These are phyloP conservation scores for Oleoguttula mirabilis DNA, from an alignment of 495 filamentous ascomycete species.

Conservation along the genomic window DNA sequence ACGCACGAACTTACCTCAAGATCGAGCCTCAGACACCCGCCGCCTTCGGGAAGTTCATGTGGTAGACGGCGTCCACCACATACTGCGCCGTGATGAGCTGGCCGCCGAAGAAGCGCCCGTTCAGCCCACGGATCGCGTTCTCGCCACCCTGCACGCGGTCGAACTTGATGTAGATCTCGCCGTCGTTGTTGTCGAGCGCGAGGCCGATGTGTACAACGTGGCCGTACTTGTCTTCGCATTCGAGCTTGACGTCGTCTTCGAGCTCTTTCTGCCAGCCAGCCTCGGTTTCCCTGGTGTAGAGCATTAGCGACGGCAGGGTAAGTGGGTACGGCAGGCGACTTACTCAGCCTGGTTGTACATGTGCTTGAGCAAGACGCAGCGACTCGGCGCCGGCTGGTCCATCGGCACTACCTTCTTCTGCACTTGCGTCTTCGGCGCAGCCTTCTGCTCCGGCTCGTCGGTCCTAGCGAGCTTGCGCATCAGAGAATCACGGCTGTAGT, in stretches of 20 bases:
- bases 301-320: slow-evolving; percentile 13
- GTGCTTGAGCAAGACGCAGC: slow-evolving; percentile 87
- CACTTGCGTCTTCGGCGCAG: slow-evolving; percentile 23
- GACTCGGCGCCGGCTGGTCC: slow-evolving; percentile 83
- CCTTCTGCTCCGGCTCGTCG: slow-evolving; percentile 78
- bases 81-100: slow-evolving; percentile 82
- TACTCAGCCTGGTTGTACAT: slow-evolving; percentile 92
- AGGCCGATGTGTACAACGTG: slow-evolving; percentile 95
- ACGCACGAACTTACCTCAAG: slow-evolving; percentile 10
- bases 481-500: slow-evolving; percentile 91
- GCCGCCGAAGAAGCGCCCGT: slow-evolving; percentile 89
- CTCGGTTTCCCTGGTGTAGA: slow-evolving; percentile 66
- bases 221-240: slow-evolving; percentile 94
- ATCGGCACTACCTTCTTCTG: slow-evolving; percentile 43
- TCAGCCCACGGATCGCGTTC: slow-evolving; percentile 94
- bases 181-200: slow-evolving; percentile 73
- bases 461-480: slow-evolving; percentile 97
- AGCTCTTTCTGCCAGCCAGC: slow-evolving; percentile 85
- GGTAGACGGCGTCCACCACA: slow-evolving; percentile 97
- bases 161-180: slow-evolving; percentile 98
- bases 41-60: slow-evolving; percentile 19
- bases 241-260: slow-evolving; percentile 83
- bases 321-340: slow-evolving; percentile 28
- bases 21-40: slow-evolving; percentile 3
- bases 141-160: slow-evolving; percentile 87